Base-by-base conservation (phyloP, 1,139 yeast genomes). In the Blastobotrys illinoisensis region DNA sequence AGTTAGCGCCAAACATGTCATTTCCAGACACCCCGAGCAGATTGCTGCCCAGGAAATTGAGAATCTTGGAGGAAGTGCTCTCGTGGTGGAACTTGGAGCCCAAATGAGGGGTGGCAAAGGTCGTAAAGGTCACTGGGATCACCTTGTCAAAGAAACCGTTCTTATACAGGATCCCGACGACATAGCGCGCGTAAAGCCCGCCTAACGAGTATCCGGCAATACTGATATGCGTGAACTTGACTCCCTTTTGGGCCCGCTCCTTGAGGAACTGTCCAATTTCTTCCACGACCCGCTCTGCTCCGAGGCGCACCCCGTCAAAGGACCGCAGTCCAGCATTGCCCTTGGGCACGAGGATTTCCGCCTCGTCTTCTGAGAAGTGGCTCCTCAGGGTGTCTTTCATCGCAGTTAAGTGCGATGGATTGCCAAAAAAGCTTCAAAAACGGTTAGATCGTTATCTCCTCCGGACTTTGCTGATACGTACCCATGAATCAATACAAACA, bases 401-500 rank as follows among this genome's bases (percentile, higher is more conserved):
- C 11, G 86, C 76, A 45, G 76, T 71, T 80, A 90, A 75, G 67
- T 90, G 96, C 48, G 78, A 77, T 3, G 93, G 86, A 46, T 85
- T 83, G 2, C 97, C 97, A 88, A 95, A 88, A 36, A 91, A 74
- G 9, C 82, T 50, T 43, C 23, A 26, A 45, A 43, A 23, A 48
- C 24, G 13, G 14, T 44, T 20, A 46, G 44, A 23, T 50, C 43
- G 16, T 19, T 32, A 47, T 20, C 45, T n/a, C 7, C 36, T 44
- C 26, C n/a, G 24, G 18, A 49, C 1, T 18, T 20, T 5, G n/a
- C 18, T n/a, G n/a, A 6, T 7, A 66, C 77, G 40, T 64, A 74
- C 66, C 96, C 97, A 69, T 90, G 97, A 40, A 88, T 77, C n/a
- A 90, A 72, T 16, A 89, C 86, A 64, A 88, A 83, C 48, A 90